Percentiles rank a stretch among this genome's conserved stretches.
Evolutionary conservation across 1,139 yeast species (phyloP).

Genomic region (Nakaseomyces bracarensis): DNA sequence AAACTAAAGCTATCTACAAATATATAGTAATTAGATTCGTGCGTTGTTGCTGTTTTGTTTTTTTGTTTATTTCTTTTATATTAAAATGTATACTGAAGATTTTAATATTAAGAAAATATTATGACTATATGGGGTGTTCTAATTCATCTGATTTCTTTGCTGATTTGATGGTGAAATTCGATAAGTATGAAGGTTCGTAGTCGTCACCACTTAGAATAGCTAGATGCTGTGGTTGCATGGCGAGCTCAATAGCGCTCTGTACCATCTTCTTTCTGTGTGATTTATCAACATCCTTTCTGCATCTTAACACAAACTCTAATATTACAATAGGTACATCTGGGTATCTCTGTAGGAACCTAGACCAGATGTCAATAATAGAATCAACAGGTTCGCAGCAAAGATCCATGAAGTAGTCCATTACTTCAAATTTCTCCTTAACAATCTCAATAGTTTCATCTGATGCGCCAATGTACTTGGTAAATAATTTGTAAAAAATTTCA

Average conservation of each 20-base stretch:
- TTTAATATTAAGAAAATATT: no score
- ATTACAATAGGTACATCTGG: slow-evolving; percentile 62
- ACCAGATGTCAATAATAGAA: slow-evolving; percentile 52
- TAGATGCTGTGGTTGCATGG: slow-evolving; percentile 2
- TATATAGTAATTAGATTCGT: no score
- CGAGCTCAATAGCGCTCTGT: slow-evolving; percentile 16
- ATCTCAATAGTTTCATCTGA: slow-evolving; percentile 32
- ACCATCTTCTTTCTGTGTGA: slow-evolving; percentile 24
- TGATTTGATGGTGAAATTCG: slow-evolving; percentile 4
- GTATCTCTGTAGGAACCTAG: slow-evolving; percentile 47
- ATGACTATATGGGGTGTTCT: neutral
- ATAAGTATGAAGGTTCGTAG: slow-evolving; percentile 4
- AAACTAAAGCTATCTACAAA: no score
- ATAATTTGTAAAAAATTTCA: slow-evolving; percentile 52
- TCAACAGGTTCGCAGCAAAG: slow-evolving; percentile 49
- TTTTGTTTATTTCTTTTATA: neutral
- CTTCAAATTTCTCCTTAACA: slow-evolving; percentile 40
- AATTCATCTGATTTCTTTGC: slow-evolving; percentile 5
- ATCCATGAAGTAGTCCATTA: slow-evolving; percentile 67
- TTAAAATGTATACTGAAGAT: no score
- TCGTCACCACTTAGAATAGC: slow-evolving; percentile 4
- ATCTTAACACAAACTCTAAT: slow-evolving; percentile 42
- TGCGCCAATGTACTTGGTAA: slow-evolving; percentile 45
- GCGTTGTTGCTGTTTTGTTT: neutral
- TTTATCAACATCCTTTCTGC: slow-evolving; percentile 35